A percentile compares a stretch with the other conserved stretches of the same genome.
phyloP scores from a whole-genome alignment of 1,284 basidiomycete genomes.

The Polyporus tsugae region DNA sequence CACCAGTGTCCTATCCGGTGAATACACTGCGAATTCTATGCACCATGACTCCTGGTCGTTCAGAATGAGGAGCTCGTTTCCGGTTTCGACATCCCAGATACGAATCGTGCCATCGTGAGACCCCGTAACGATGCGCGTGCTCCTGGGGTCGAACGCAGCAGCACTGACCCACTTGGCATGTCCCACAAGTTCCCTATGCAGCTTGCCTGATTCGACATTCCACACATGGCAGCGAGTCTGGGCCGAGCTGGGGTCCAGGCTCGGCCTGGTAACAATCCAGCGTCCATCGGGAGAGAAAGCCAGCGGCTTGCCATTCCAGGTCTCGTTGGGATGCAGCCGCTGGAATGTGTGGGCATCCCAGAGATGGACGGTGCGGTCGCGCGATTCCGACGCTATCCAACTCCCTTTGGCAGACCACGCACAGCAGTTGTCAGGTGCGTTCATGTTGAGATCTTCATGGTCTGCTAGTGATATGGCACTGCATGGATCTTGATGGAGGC shows the following conservation, averaged over 20 bases:
- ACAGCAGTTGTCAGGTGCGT: not conserved
- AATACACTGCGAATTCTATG: not conserved
- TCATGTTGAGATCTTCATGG: too few species aligned
- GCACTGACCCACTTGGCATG: accelerated
- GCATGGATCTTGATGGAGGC: not conserved
- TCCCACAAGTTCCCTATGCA: not conserved
- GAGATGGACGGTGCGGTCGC: not conserved
- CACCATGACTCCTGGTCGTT: too few species aligned
- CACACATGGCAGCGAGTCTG: not conserved
- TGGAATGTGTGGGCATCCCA: not conserved
- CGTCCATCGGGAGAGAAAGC: not conserved
- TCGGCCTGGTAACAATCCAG: not conserved
- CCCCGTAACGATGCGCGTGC: not conserved
- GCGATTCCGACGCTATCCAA: not conserved
- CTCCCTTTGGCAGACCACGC: not conserved
- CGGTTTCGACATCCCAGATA: not conserved
- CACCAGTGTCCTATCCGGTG: not conserved
- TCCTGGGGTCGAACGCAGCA: not conserved
- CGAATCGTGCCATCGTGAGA: not conserved
- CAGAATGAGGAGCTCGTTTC: not conserved
- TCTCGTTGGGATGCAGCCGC: not conserved
- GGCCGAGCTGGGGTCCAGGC: too few species aligned
- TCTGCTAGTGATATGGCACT: not conserved
- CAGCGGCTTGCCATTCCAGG: not conserved
- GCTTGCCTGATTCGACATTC: not conserved